Evolutionary conservation across 805 yeast species (phyloP).

Genomic region (Starmerella kuoi): DNA sequence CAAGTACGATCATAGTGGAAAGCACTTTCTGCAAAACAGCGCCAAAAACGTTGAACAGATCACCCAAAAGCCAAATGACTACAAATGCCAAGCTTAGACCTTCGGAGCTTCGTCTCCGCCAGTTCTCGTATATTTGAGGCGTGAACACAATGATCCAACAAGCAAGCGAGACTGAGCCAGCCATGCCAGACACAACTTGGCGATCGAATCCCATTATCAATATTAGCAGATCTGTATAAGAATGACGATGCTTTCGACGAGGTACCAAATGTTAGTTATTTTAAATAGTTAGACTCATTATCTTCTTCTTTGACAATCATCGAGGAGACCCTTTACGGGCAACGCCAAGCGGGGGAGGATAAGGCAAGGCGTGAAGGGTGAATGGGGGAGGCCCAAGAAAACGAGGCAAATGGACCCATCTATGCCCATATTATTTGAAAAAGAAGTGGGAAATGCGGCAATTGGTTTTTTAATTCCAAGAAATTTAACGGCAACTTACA

Average conservation of each 20-base stretch:
- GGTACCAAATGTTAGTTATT: too few relatives aligned
- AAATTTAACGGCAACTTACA: too few relatives aligned
- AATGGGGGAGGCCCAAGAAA: too few relatives aligned
- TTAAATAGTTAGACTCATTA: not conserved
- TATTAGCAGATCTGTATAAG: too few relatives aligned
- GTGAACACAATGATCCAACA: constrained; percentile 98
- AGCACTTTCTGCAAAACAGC: constrained; percentile 79
- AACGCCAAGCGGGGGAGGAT: constrained; percentile 4
- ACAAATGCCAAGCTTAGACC: constrained; percentile 82
- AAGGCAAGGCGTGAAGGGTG: too few relatives aligned
- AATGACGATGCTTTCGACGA: not conserved
- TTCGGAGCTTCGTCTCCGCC: constrained; percentile 61
- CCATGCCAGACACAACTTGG: constrained; percentile 20
- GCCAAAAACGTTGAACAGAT: constrained; percentile 84
- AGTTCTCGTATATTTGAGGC: constrained; percentile 87
- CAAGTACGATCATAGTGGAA: constrained; percentile 88
- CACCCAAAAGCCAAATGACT: constrained; percentile 85
- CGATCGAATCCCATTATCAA: constrained; percentile 10
- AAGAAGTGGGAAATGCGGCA: too few relatives aligned
- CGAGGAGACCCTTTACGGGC: too few relatives aligned
- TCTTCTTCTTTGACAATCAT: not conserved
- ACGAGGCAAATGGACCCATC: too few relatives aligned
- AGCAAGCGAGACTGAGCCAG: constrained; percentile 74
- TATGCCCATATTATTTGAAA: too few relatives aligned
- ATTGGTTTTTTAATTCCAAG: too few relatives aligned